Evolutionary conservation across 177 flowering plant genomes (phyloP), one percentile per base, ranked within the genome.

Genomic region (Vitis hybrid): DNA sequence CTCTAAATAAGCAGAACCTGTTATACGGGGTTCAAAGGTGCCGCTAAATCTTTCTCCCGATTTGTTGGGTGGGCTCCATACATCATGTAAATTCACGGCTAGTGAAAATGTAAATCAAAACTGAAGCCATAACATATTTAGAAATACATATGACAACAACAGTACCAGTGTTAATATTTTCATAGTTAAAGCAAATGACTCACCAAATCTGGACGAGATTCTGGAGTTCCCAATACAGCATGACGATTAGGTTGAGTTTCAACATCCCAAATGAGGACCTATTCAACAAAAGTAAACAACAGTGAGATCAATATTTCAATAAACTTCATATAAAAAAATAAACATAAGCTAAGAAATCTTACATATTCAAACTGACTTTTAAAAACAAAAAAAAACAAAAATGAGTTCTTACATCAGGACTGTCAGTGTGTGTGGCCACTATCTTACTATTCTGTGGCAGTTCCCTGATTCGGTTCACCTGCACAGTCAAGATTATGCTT

Each of bases 381-480:
- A 0, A 35, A 19, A 54, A 64, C 18, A 17, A 17, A 21, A 9
- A 1, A 21, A 18, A 2, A 24, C 27, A 24, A 24, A 54, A 3
- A 17, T 46, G 52, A 55, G n/a, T 12, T 9, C 76, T 70, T 56
- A 72, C 97, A 84, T 96, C 97, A 66, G 97, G 97, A 68, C 97
- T 91, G 74, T 96, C 99, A 60, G 97, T 96, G 65, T 96, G 99
- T 13, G 99, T 96, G 56, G 99, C 98, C 69, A 94, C 97, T 19
- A 96, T 93, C 71, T 87, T 93, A 66, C 87, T 84, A 75, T 92
- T 87, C 72, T 93, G 95, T 0, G 98, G 97, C 55, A 96, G 86
- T 80, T 96, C 99, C 82, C 99, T 87, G 77, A 96, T 96, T 74
- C 99, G 86, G 82, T 96, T 96, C 40, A 94, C 98, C 99, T 94